phyloP scores from a whole-genome alignment of 345 rosid species.

The Populus alba region DNA sequence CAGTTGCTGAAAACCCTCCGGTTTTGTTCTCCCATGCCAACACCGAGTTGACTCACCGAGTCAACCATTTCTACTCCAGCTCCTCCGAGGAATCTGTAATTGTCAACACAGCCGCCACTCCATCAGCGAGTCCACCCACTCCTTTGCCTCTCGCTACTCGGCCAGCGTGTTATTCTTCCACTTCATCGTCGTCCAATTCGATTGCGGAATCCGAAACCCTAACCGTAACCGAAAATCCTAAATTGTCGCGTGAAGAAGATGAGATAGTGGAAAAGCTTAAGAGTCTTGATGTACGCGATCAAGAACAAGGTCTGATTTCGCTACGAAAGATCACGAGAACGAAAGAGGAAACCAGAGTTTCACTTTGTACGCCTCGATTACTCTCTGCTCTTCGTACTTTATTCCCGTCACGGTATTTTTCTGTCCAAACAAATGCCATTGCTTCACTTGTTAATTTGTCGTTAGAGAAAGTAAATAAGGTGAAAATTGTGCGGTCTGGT shows the following conservation, averaged over 20 bases:
- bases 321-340: constrained; percentile 23
- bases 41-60: constrained; percentile 44
- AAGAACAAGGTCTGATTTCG: constrained; percentile 20
- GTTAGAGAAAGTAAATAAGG: constrained; percentile 27
- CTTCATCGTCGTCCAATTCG: constrained; percentile 15
- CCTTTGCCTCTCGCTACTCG: constrained; percentile 71
- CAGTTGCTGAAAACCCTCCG: constrained; percentile 41
- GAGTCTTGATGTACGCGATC: constrained; percentile 24
- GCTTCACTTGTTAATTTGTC: constrained; percentile 32
- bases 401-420: constrained; percentile 16
- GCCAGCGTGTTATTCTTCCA: constrained; percentile 54
- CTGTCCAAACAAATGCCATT: constrained; percentile 23
- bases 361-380: constrained; percentile 13
- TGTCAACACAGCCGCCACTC: constrained; percentile 2
- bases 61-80: constrained; percentile 23
- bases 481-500: constrained; percentile 31
- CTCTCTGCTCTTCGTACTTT: constrained; percentile 14
- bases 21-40: constrained; percentile 29
- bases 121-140: constrained; percentile 42
- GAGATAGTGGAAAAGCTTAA: constrained; percentile 23
- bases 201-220: constrained; percentile 20
- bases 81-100: constrained; percentile 34
- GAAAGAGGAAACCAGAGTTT: constrained; percentile 20
- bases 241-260: constrained; percentile 16
- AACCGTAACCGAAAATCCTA: constrained; percentile 13